These are phyloP conservation scores for Penicillium freii DNA, from an alignment of 2,329 filamentous ascomycete genomes.

Conservation along the genomic window DNA sequence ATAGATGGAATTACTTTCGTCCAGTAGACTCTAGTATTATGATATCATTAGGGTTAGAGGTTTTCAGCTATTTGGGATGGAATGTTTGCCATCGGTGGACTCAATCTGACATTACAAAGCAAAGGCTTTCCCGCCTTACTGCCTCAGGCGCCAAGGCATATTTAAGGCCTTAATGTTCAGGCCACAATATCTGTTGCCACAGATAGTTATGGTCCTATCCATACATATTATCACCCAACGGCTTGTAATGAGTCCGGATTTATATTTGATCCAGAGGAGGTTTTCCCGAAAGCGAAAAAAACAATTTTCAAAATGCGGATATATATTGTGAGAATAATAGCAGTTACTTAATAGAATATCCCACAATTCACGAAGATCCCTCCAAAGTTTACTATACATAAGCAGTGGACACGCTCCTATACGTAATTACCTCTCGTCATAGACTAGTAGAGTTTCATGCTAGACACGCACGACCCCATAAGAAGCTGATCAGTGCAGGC, in stretches of 20 bases:
- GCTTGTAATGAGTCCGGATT: too few relatives aligned
- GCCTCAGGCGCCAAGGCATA: neutral
- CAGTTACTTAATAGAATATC: neutral
- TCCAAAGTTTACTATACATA: neutral
- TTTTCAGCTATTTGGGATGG: neutral
- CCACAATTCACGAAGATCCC: too few relatives aligned
- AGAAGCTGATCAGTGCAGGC: conserved; percentile 14
- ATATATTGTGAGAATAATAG: too few relatives aligned
- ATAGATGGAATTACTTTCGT: neutral
- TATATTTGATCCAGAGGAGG: too few relatives aligned
- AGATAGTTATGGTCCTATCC: too few relatives aligned
- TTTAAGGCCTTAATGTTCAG: too few relatives aligned
- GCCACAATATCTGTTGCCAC: too few relatives aligned
- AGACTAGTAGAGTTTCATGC: neutral
- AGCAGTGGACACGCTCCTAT: neutral
- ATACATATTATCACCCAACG: too few relatives aligned
- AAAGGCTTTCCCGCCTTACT: neutral
- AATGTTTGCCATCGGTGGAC: neutral
- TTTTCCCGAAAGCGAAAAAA: too few relatives aligned
- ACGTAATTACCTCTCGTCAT: neutral
- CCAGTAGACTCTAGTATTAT: neutral
- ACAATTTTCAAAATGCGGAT: too few relatives aligned
- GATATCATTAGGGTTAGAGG: neutral
- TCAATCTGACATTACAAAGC: conserved; percentile 10
- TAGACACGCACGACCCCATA: neutral